Percentiles rank a stretch among this genome's conserved stretches.
Conservation (phyloP, 208 protist species). For the Porcisia hertigi region DNA sequence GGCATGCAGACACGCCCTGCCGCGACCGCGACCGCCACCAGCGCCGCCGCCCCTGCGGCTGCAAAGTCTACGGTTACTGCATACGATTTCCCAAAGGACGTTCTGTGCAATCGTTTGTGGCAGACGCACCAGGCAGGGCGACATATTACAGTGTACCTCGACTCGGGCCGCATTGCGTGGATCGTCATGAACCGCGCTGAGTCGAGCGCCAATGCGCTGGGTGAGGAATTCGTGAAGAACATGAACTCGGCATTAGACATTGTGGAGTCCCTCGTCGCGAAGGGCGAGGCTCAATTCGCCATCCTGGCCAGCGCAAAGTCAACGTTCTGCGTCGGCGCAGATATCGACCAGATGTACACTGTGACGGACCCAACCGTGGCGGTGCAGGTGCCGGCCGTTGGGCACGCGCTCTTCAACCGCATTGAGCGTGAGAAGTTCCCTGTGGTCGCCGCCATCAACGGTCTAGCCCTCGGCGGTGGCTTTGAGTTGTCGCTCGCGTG, state of each 20-base stretch:
- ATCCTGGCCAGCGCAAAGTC: slow-evolving; percentile 78
- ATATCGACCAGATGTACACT: slow-evolving; percentile 82
- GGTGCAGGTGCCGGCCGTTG: slow-evolving; percentile 34
- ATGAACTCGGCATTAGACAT: slow-evolving; percentile 59
- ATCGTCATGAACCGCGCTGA: slow-evolving; percentile 83
- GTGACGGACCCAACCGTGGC: slow-evolving; percentile 52
- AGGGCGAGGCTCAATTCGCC: slow-evolving; percentile 53
- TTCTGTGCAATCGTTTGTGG: slow-evolving; percentile 54
- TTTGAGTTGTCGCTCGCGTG: slow-evolving; percentile 95
- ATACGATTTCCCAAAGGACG: slow-evolving; percentile 51
- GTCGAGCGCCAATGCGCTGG: slow-evolving; percentile 77
- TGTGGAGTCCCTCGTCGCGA: slow-evolving; percentile 63
- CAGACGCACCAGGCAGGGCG: slow-evolving; percentile 51
- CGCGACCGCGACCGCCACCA: not conserved
- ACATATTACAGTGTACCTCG: slow-evolving; percentile 76
- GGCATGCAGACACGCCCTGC: slow-evolving; percentile 7
- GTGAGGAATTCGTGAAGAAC: slow-evolving; percentile 58
- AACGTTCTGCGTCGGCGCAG: slow-evolving; percentile 82
- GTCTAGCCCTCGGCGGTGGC: slow-evolving; percentile 93
- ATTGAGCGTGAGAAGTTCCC: slow-evolving; percentile 68
- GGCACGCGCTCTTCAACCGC: slow-evolving; percentile 71
- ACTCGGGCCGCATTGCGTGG: slow-evolving; percentile 73
- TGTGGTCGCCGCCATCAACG: slow-evolving; percentile 94
- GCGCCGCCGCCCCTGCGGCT: slow-evolving; percentile 4
- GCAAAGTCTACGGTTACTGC: slow-evolving; percentile 27